phyloP scores from a whole-genome alignment of 2,329 filamentous ascomycete species.

The Penicillium frequentans region DNA sequence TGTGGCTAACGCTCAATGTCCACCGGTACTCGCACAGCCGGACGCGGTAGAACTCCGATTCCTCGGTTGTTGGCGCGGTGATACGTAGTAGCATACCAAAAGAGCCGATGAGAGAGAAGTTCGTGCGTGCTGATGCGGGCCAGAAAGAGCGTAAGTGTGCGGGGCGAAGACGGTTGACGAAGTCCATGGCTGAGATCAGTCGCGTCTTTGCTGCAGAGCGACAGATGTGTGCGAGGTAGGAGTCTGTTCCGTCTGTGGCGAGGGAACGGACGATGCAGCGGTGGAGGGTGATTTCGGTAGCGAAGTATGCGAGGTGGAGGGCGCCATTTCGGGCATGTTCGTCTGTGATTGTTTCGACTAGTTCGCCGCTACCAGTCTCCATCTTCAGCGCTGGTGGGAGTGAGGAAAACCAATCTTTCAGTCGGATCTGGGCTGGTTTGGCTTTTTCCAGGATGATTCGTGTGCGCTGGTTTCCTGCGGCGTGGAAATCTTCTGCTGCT shows the following conservation, averaged over 20 bases:
- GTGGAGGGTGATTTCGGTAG: slow-evolving; percentile 90
- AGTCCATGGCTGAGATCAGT: slow-evolving; percentile 94
- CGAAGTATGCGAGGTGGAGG: slow-evolving; percentile 88
- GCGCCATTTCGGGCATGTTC: slow-evolving; percentile 58
- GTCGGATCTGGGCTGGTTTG: slow-evolving; percentile 54
- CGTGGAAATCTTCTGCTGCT: slow-evolving; percentile 46
- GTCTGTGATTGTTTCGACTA: slow-evolving; percentile 44
- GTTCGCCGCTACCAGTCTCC: slow-evolving; percentile 47
- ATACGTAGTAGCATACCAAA: slow-evolving; percentile 90
- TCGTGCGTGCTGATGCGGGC: slow-evolving; percentile 57
- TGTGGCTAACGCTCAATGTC: slow-evolving; percentile 84
- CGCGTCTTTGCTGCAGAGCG: slow-evolving; percentile 91
- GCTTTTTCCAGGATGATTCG: slow-evolving; percentile 53
- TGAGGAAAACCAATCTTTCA: slow-evolving; percentile 54
- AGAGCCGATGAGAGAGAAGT: slow-evolving; percentile 92
- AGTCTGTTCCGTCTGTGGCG: slow-evolving; percentile 58
- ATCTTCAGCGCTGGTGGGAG: slow-evolving; percentile 51
- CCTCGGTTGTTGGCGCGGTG: slow-evolving; percentile 80
- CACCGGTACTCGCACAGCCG: slow-evolving; percentile 87
- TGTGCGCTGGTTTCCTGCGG: slow-evolving; percentile 45
- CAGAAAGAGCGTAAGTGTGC: slow-evolving; percentile 88
- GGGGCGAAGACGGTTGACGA: slow-evolving; percentile 87
- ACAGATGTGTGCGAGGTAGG: slow-evolving; percentile 87
- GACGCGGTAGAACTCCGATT: slow-evolving; percentile 88
- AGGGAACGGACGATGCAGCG: slow-evolving; percentile 86